Conservation (phyloP, 108 stramenopile species). For the Fragilaria crotonensis region DNA sequence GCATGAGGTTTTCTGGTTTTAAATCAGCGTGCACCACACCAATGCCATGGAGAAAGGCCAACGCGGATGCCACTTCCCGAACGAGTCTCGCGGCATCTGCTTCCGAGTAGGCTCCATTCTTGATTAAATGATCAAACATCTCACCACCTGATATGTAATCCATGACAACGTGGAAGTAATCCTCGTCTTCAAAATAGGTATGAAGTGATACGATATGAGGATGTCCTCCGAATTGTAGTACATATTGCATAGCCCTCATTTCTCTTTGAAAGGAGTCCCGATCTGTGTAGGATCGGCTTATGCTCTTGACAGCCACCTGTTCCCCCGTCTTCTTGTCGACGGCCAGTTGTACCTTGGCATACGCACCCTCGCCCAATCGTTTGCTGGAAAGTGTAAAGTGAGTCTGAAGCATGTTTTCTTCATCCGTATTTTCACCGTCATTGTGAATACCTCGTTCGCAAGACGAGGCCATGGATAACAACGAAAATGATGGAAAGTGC, state of each 20-base stretch:
- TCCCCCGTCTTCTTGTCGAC: conserved; percentile 36
- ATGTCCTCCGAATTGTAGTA: conserved; percentile 62
- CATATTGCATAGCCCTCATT: conserved; percentile 59
- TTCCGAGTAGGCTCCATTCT: conserved; percentile 77
- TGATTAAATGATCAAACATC: conserved; percentile 81
- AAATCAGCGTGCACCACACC: conserved; percentile 79
- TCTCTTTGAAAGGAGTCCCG: conserved; percentile 51
- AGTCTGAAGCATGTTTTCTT: neutral
- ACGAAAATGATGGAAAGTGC: too few relatives aligned
- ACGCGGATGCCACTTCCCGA: conserved; percentile 59
- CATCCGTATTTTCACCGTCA: too few relatives aligned
- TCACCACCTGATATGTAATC: conserved; percentile 80
- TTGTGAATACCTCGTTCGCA: too few relatives aligned
- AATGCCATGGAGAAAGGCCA: conserved; percentile 73
- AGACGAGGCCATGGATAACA: too few relatives aligned
- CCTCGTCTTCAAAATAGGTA: conserved; percentile 58
- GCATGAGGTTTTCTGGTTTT: conserved; percentile 82
- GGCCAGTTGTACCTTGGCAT: conserved; percentile 59
- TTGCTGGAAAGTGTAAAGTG: neutral
- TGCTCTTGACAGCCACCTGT: conserved; percentile 61
- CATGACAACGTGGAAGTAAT: conserved; percentile 64
- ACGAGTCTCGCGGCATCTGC: conserved; percentile 67
- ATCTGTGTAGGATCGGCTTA: conserved; percentile 59
- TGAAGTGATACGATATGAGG: conserved; percentile 69
- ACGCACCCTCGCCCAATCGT: conserved; percentile 43